phyloP scores from a whole-genome alignment of 2,329 filamentous ascomycete species.

The Capronia americana region DNA sequence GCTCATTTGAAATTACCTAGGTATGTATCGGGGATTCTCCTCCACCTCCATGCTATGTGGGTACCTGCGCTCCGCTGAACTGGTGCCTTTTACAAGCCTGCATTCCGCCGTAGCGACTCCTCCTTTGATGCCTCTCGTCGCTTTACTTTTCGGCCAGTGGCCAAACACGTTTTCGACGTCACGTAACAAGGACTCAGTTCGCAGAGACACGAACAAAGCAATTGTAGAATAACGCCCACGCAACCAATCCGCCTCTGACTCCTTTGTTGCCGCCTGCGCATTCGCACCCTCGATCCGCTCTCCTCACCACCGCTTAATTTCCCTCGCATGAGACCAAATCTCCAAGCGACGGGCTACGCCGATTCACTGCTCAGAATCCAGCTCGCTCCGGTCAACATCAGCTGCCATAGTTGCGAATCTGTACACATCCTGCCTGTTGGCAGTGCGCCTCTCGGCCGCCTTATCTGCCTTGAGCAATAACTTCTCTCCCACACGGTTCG shows the following conservation, averaged over 20 bases:
- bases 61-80: neutral
- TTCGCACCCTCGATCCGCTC: neutral
- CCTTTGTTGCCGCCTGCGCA: constrained; percentile 11
- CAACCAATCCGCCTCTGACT: neutral
- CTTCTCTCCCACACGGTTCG: neutral
- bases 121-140: neutral
- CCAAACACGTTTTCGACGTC: constrained; percentile 7
- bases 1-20: no score
- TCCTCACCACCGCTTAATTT: constrained; percentile 14
- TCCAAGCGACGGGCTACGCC: constrained; percentile 14
- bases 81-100: neutral
- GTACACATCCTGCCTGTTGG: neutral
- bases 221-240: neutral
- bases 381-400: neutral
- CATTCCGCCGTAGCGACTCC: constrained; percentile 1
- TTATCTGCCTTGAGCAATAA: neutral
- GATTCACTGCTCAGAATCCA: neutral
- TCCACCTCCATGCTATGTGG: neutral
- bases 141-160: neutral
- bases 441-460: neutral
- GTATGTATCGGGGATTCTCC: no score
- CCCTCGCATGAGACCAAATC: constrained; percentile 19
- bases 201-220: constrained; percentile 1
- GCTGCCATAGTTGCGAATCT: neutral
- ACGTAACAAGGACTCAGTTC: neutral